Conservation (phyloP, 116 monocot species). For the Phalaenopsis hybrid region DNA sequence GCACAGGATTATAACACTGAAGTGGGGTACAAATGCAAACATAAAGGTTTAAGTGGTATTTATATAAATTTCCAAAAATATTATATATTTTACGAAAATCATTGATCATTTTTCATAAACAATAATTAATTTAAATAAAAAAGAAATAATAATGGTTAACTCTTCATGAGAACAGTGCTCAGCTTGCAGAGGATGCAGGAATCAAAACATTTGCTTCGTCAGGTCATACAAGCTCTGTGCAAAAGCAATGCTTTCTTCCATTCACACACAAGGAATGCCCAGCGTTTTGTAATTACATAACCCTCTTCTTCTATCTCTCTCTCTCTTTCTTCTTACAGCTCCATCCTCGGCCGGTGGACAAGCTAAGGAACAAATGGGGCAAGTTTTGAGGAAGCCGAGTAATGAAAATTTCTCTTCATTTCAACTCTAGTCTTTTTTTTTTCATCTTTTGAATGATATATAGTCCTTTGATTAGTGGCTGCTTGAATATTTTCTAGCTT, state of each 20-base stretch:
- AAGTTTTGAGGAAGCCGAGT: neutral
- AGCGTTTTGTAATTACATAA: neutral
- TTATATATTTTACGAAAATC: too few species aligned
- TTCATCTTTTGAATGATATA: neutral
- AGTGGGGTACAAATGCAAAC: too few species aligned
- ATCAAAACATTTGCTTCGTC: neutral
- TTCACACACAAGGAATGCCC: slow-evolving; percentile 1
- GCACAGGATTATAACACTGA: too few species aligned
- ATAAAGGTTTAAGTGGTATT: too few species aligned
- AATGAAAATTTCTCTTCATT: neutral
- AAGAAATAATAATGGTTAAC: too few species aligned
- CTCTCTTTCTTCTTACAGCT: neutral
- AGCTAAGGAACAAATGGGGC: neutral
- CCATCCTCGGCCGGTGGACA: too few species aligned
- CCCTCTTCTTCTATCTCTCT: neutral
- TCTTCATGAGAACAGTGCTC: too few species aligned
- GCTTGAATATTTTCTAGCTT: neutral
- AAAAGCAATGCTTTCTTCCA: neutral
- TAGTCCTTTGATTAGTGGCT: neutral
- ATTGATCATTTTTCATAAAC: too few species aligned
- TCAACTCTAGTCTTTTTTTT: neutral
- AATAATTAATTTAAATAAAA: too few species aligned
- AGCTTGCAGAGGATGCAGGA: neutral
- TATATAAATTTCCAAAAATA: too few species aligned
- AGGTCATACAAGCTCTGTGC: neutral